These are phyloP conservation scores for Phytophthora hybrid DNA, from an alignment of 352 stramenopile genomes.

Conservation along the genomic window DNA sequence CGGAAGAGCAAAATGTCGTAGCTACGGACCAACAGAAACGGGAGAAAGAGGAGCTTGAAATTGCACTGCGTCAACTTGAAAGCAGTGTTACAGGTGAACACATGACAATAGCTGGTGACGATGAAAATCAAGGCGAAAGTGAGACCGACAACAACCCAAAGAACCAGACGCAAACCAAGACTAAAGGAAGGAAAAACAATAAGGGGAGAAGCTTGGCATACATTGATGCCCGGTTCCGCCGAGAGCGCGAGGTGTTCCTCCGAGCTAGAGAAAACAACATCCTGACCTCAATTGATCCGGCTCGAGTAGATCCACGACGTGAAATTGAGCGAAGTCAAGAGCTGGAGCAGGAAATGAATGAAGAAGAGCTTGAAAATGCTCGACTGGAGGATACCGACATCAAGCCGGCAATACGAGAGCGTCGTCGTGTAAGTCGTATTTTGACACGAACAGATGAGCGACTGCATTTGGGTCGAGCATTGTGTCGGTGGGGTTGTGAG, in stretches of 20 bases:
- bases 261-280: constrained; percentile 46
- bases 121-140: constrained; percentile 18
- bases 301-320: constrained; percentile 32
- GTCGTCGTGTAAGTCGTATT: constrained; percentile 65
- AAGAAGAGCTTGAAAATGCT: constrained; percentile 58
- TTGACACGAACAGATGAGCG: constrained; percentile 54
- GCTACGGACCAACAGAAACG: constrained; percentile 32
- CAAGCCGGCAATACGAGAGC: constrained; percentile 50
- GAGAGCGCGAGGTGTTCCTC: constrained; percentile 67
- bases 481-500: constrained; percentile 73
- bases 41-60: constrained; percentile 49
- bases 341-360: constrained; percentile 51
- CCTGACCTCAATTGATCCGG: constrained; percentile 49
- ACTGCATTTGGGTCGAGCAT: constrained; percentile 37
- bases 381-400: constrained; percentile 57
- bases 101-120: constrained; percentile 38
- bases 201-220: constrained; percentile 59
- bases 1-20: constrained; percentile 27
- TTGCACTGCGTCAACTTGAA: constrained; percentile 55
- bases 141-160: constrained; percentile 17
- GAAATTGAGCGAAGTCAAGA: constrained; percentile 57
- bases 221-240: constrained; percentile 65
- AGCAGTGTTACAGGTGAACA: constrained; percentile 67
- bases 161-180: constrained; percentile 2
- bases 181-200: constrained; percentile 15